phyloP scores from a whole-genome alignment of 108 stramenopile species.

The Skeletonema marinoi region DNA sequence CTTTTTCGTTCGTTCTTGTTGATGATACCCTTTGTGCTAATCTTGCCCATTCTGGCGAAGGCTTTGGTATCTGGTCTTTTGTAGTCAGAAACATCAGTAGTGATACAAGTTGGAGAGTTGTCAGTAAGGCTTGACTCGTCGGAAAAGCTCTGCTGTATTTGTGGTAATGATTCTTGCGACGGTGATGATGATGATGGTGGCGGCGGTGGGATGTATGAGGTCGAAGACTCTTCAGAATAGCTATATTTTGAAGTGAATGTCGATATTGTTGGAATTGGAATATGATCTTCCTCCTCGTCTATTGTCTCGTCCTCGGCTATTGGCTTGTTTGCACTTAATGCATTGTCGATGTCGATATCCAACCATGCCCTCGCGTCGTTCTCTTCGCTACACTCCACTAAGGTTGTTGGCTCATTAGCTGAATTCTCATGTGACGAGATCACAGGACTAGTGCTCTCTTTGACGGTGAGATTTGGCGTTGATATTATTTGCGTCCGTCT shows the following conservation, averaged over 20 bases:
- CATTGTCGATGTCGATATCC: neutral
- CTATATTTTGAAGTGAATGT: no score
- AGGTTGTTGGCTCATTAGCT: neutral
- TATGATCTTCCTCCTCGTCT: no score
- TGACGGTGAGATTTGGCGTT: neutral
- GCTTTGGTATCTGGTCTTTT: neutral
- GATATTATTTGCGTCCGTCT: neutral
- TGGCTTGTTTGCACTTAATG: neutral
- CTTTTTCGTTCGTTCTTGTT: neutral
- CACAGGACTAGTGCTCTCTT: neutral
- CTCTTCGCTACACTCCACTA: neutral
- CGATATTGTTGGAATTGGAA: no score
- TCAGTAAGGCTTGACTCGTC: neutral
- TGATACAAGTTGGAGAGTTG: neutral
- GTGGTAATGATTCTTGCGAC: neutral
- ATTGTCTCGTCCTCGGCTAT: neutral
- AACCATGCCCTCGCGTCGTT: neutral
- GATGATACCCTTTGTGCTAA: slow-evolving; percentile 17
- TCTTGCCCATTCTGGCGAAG: slow-evolving; percentile 17
- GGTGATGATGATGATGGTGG: neutral
- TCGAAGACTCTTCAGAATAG: neutral
- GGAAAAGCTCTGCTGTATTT: neutral
- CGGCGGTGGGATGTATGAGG: neutral
- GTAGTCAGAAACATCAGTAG: neutral
- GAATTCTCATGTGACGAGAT: neutral